A percentile compares a stretch with the other conserved stretches of the same genome.
Conservation (phyloP, 352 stramenopile genomes). For the Peronospora destructor region DNA sequence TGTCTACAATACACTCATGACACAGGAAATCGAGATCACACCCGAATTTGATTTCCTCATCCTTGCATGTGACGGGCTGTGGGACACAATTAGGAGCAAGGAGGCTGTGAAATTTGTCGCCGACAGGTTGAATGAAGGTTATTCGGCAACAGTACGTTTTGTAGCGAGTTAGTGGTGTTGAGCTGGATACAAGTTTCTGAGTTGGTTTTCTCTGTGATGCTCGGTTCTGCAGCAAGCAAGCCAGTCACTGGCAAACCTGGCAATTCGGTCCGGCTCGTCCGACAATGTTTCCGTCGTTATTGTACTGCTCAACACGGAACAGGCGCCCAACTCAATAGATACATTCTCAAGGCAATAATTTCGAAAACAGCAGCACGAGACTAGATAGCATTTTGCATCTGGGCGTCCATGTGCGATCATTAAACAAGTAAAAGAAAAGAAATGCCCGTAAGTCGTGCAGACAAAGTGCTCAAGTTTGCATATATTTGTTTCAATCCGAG, state of each 20-base stretch:
- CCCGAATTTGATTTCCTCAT: slow-evolving; percentile 89
- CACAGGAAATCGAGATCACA: slow-evolving; percentile 82
- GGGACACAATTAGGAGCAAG: slow-evolving; percentile 90
- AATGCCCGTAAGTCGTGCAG: background rate
- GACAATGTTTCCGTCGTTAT: slow-evolving; percentile 87
- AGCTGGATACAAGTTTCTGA: slow-evolving; percentile 2
- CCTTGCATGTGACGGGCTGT: slow-evolving; percentile 88
- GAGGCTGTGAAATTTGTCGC: slow-evolving; percentile 84
- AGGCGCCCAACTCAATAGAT: slow-evolving; percentile 28
- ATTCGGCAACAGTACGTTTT: slow-evolving; percentile 46
- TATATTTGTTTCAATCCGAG: slow-evolving; percentile 19
- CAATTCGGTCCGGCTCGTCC: slow-evolving; percentile 79
- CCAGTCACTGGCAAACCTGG: slow-evolving; percentile 77
- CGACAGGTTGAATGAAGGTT: slow-evolving; percentile 60
- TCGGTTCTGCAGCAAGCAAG: slow-evolving; percentile 52
- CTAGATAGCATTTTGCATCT: slow-evolving; percentile 1
- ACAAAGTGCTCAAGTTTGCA: slow-evolving; percentile 6
- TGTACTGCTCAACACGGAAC: slow-evolving; percentile 61
- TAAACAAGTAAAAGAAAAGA: slow-evolving; percentile 19
- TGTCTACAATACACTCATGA: background rate
- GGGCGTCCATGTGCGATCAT: background rate
- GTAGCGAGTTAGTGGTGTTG: background rate
- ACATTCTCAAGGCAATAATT: slow-evolving; percentile 19
- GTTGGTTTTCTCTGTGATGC: slow-evolving; percentile 2
- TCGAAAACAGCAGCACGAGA: slow-evolving; percentile 4